phyloP scores from a whole-genome alignment of 2,329 filamentous ascomycete species.

The Claviceps monticola region DNA sequence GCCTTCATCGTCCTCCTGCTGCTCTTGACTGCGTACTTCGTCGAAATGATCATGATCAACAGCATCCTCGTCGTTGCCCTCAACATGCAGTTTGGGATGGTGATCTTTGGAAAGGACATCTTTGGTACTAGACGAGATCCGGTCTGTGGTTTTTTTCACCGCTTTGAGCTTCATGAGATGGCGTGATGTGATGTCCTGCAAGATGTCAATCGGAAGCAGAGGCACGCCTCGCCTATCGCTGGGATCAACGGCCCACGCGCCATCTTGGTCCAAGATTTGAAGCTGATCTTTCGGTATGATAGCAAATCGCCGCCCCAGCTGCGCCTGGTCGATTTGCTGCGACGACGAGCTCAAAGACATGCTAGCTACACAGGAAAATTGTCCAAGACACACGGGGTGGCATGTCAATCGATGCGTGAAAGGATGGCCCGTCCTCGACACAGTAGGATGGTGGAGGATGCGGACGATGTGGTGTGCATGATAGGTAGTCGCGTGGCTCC shows the following conservation, averaged over 20 bases:
- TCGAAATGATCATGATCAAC: background rate
- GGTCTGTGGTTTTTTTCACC: background rate
- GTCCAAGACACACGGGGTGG: background rate
- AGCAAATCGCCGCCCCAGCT: constrained; percentile 15
- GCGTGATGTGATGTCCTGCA: constrained; percentile 17
- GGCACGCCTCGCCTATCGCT: constrained; percentile 12
- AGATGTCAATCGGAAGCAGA: constrained; percentile 23
- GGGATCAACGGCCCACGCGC: constrained; percentile 23
- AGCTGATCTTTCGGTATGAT: constrained; percentile 26
- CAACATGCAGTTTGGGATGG: background rate
- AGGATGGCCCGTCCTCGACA: background rate
- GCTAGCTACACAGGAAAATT: background rate
- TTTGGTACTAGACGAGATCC: background rate
- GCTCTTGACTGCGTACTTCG: background rate
- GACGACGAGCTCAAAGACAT: constrained; percentile 16
- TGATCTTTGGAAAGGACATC: background rate
- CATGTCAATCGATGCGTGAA: background rate
- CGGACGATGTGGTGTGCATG: background rate
- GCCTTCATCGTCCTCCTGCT: background rate
- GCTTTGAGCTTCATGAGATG: constrained; percentile 6
- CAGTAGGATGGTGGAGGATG: background rate
- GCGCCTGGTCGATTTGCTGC: constrained; percentile 10
- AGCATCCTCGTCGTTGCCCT: background rate
- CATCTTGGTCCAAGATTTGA: constrained; percentile 18
- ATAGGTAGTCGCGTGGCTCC: background rate